Base-by-base conservation (phyloP, 805 yeast species). In the Henningerozyma blattae region DNA sequence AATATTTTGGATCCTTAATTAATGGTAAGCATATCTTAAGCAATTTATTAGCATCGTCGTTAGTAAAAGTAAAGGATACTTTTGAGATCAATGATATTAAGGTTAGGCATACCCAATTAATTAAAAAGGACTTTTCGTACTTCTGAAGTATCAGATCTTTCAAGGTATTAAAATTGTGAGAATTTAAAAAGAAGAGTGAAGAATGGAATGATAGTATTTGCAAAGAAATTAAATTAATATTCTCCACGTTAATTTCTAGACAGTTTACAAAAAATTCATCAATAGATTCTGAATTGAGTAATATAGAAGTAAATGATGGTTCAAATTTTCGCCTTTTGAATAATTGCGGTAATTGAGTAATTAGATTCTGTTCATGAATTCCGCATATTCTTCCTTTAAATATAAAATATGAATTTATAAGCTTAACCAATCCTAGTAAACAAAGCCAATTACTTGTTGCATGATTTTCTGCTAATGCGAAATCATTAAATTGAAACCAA, bases 11-110 rank as follows among this genome's bases (percentile, higher is more conserved):
- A 3, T 46, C 46, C 26, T 52, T 61, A 17, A 64, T 29, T 35
- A 56, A 42, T n/a, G 62, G 62, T 8, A 64, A 33, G 26, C 55
- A 52, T 14, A 58, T 32, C 35, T 54, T 53, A 4, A 61, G 36
- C 3, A 59, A 22, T 12, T 47, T 48, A 4, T 37, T 32, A 2
- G 47, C 28, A 10, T 45, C 41, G 3, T 46, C 42, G 16, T 36
- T 28, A 1, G 38, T 26, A 5, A 49, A n/a, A 0, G 19, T 9
- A n/a, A 32, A 29, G 3, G 27, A 5, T 20, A 20, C 3, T 17
- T 18, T 22, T 45, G 49, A 3, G 52, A 37, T 3, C 10, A 54
- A 14, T 4, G 58, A 42, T n/a, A 48, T 37, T 3, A 52, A 27
- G 9, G 53, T 38, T 8, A 43, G 31, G 13, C 46, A 38, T 3